Base-by-base conservation (phyloP, 805 yeast genomes). In the Yamadazyma laniorum region DNA sequence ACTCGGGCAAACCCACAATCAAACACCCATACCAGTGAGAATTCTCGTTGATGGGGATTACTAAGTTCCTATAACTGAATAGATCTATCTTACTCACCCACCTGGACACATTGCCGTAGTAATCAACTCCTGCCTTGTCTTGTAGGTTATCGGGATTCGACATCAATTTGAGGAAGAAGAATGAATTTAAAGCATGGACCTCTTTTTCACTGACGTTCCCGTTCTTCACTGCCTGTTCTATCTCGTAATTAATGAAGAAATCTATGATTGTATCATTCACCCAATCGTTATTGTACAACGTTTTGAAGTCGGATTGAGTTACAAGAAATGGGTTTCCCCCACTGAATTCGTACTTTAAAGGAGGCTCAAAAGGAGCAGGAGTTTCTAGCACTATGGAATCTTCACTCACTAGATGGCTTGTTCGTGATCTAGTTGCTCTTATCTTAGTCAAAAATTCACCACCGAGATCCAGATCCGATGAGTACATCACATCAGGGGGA, bases 1-100 rank as follows among this genome's bases (percentile, higher is more conserved):
- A 47, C 36, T 53, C 48, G 34, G 77, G 66, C 51, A 77, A 63
- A 43, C 82, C 74, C 41, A 78, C 69, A 3, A 91, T 75, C 3
- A 91, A 74, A 18, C 86, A 81, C 32, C 90, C 80, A 54, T 80
- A 86, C 99, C 99, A 93, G 62, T 93, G 99, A 27, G 76, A 67
- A 28, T 73, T 74, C 45, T 82, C 85, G 58, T 87, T 86, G 6
- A 93, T 80, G 0, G 99, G 99, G 8, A 91, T 69, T 2, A 90
- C 72, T 2, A 88, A 65, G 50, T 72, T 78, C 31, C 77, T 73
- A 51, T 72, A 81, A 14, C 65, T 67, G 58, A 79, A 56, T 16
- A 69, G 57, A 45, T 87, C 83, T 6, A 84, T 61, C 47, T 82
- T 82, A 30, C 74, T 67, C 8, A 93, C 76, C 98, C 98, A 93